Conservation (phyloP, 768 basidiomycete species). For the Termitomyces sp. region DNA sequence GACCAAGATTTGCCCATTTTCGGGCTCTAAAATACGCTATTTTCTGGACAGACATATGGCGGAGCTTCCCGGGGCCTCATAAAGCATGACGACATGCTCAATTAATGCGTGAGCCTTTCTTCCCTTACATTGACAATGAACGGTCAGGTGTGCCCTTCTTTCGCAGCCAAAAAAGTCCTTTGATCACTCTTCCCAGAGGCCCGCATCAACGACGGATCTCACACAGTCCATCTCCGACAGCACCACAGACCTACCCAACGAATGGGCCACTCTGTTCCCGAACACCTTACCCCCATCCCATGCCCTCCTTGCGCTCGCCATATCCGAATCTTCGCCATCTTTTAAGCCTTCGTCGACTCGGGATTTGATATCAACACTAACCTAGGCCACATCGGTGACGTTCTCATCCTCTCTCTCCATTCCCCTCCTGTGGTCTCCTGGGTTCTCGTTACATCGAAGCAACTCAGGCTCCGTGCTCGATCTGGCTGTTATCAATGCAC, state of each 20-base stretch:
- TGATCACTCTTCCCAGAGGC: background rate
- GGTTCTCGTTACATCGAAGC: constrained; percentile 2
- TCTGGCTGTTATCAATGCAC: constrained; percentile 7
- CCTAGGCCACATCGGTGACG: constrained; percentile 10
- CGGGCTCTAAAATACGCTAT: no score
- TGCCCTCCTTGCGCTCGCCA: background rate
- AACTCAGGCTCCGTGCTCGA: constrained; percentile 9
- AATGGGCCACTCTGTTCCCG: background rate
- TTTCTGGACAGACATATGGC: no score
- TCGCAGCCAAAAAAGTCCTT: background rate
- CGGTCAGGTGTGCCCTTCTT: background rate
- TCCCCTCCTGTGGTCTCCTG: constrained; percentile 1
- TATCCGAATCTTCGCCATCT: constrained; percentile 1
- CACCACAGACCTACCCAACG: background rate
- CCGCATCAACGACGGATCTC: constrained; percentile 3
- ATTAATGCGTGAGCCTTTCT: background rate
- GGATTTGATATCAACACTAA: constrained; percentile 10
- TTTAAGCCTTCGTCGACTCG: constrained; percentile 8
- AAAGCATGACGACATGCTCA: background rate
- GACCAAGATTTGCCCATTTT: no score
- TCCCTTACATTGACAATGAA: background rate
- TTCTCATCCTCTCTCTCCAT: constrained; percentile 9
- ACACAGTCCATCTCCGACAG: background rate
- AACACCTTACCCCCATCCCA: background rate
- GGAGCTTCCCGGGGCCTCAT: no score